A percentile compares a stretch with the other conserved stretches of the same genome.
phyloP scores from a whole-genome alignment of 2,329 filamentous ascomycete species.

The Massarina eburnea region DNA sequence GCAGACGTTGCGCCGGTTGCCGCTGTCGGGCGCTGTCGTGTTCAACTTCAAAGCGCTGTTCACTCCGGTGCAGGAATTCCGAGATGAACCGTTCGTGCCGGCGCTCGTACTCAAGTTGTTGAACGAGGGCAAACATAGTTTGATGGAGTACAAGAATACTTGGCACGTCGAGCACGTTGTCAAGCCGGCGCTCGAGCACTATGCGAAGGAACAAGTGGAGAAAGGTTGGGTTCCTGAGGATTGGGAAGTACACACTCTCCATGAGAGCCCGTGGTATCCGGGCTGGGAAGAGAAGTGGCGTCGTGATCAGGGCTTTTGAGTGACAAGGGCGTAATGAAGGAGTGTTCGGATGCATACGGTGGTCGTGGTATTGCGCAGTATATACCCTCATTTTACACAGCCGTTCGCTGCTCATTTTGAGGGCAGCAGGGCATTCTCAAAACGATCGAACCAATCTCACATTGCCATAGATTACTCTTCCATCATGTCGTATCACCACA shows the following conservation, averaged over 20 bases:
- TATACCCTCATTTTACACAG: no score
- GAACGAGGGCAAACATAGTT: slow-evolving; percentile 66
- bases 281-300: slow-evolving; percentile 78
- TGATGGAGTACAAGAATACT: slow-evolving; percentile 81
- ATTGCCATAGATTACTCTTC: no score
- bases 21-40: slow-evolving; percentile 71
- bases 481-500: no score
- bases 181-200: slow-evolving; percentile 65
- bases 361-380: no score
- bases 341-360: no score
- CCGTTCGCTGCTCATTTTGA: no score
- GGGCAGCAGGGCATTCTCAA: no score
- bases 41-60: slow-evolving; percentile 92
- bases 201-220: slow-evolving; percentile 66
- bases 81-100: slow-evolving; percentile 73
- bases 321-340: no score
- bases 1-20: slow-evolving; percentile 80
- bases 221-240: slow-evolving; percentile 60
- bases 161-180: slow-evolving; percentile 77
- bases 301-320: slow-evolving; percentile 61
- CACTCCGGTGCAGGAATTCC: slow-evolving; percentile 70
- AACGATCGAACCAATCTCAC: no score
- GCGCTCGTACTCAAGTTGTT: slow-evolving; percentile 68
- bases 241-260: slow-evolving; percentile 70
- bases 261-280: slow-evolving; percentile 74